These are phyloP conservation scores for Dissophora globulifera DNA, from an alignment of 192 early-diverging fungal species.

Conservation along the genomic window DNA sequence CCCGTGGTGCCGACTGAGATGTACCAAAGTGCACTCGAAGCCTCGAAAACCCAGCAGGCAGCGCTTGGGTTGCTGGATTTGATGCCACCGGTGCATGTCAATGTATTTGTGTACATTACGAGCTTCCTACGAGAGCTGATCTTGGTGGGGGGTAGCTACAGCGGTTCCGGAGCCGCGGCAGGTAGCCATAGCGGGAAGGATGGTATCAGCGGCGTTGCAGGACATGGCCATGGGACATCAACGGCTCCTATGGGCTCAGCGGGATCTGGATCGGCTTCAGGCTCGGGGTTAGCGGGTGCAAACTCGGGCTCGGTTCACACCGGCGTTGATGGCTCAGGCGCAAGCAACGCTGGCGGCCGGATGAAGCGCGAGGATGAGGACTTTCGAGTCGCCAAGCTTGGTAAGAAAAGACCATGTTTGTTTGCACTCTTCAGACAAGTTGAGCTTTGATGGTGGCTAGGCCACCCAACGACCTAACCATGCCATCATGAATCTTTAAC, in stretches of 20 bases:
- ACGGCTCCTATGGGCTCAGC: background rate
- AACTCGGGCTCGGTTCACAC: conserved; percentile 30
- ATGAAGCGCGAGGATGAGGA: conserved; percentile 45
- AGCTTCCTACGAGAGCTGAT: conserved; percentile 80
- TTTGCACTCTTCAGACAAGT: too few species aligned
- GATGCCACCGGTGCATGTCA: conserved; percentile 72
- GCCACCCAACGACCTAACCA: too few species aligned
- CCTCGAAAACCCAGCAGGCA: conserved; percentile 57
- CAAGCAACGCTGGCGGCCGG: background rate
- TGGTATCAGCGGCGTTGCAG: background rate
- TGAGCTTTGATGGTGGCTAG: too few species aligned
- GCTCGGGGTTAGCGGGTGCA: too few species aligned
- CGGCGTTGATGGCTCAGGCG: conserved; percentile 14
- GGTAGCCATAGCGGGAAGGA: background rate
- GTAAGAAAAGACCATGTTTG: conserved; percentile 19
- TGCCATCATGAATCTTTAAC: too few species aligned
- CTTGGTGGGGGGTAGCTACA: conserved; percentile 21
- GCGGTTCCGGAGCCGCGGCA: background rate
- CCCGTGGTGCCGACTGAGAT: conserved; percentile 76
- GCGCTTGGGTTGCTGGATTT: conserved; percentile 41
- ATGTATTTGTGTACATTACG: conserved; percentile 84
- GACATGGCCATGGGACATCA: background rate
- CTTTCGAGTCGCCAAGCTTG: conserved; percentile 35
- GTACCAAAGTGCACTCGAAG: conserved; percentile 71
- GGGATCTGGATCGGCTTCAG: background rate